Base-by-base conservation (phyloP, 768 basidiomycete species). In the Boletus pseudopeckii region DNA sequence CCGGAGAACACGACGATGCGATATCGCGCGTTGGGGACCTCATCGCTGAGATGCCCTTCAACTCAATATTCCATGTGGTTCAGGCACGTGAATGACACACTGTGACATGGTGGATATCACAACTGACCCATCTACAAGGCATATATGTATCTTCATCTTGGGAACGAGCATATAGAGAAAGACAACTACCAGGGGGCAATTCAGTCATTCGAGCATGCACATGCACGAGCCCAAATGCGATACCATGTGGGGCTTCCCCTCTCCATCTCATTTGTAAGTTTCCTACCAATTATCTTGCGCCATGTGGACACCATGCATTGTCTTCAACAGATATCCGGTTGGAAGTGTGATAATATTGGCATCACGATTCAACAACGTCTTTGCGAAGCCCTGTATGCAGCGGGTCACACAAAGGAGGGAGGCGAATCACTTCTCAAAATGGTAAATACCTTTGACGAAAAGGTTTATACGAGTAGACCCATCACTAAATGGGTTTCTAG, bases 281-380 rank as follows among this genome's bases (percentile, higher is more conserved):
- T 26, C 17, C 26, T 33, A 5, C 5, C 8, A 9, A 2, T 15
- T 17, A 14, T 10, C 3, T 44, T 2, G 3, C 5, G 7, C 17
- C 6, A 15, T n/a, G 6, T 33, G 18, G 11, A 11, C 13, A 17
- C 7, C 4, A 2, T 6, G 15, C 3, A 14, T 32, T 3, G 1
- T 7, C 43, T 17, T 20, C 15, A 7, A 24, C n/a, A 59, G 58
- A 50, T 59, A 44, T 47, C n/a, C 2, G 58, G 58, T 2, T 57
- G 55, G 58, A 36, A 38, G 2, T 59, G 57, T 20, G 45, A 59
- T 8, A 8, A 30, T 33, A 18, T 57, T 3, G 17, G 5, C 0
- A 13, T 37, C 34, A 13, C 4, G 7, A 41, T 56, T 28, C 41
- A 24, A 36, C 45, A 40, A 7, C 33, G n/a, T 1, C 33, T 45